Percentiles rank a stretch among this genome's conserved stretches.
Conservation (phyloP, 2,329 filamentous ascomycete species). For the Ascochyta koolunga region DNA sequence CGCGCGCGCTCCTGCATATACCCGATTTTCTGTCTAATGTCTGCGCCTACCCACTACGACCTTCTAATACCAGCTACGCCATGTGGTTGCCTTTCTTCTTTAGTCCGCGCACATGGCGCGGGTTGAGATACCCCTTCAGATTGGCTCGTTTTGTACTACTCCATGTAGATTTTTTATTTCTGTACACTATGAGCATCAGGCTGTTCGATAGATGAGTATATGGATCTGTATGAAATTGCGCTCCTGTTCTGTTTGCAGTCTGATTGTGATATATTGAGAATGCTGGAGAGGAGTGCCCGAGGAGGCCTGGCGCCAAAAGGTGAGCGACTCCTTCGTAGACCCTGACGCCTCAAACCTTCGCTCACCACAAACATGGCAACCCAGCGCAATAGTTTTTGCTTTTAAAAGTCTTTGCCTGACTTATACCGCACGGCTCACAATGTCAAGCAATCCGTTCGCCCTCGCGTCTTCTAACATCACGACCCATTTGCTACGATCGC, state of each 20-base stretch:
- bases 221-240: constrained; percentile 27
- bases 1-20: constrained; percentile 46
- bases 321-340: background rate
- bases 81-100: constrained; percentile 13
- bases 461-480: too few relatives aligned
- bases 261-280: background rate
- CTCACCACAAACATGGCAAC: background rate
- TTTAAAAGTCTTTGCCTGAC: too few relatives aligned
- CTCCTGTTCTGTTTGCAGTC: background rate
- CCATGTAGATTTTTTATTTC: constrained; percentile 17
- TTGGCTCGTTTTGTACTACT: constrained; percentile 19
- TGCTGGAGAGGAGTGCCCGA: background rate
- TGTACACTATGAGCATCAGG: constrained; percentile 17
- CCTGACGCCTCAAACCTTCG: background rate
- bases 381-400: too few relatives aligned
- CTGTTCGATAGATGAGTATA: constrained; percentile 27
- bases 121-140: constrained; percentile 22
- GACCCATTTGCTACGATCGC: too few relatives aligned
- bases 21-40: constrained; percentile 40
- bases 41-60: constrained; percentile 22
- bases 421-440: too few relatives aligned
- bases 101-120: constrained; percentile 12
- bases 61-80: constrained; percentile 31
- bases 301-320: background rate
- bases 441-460: too few relatives aligned